A percentile compares a stretch with the other conserved stretches of the same genome.
phyloP scores from a whole-genome alignment of 345 rosid genomes.

The Acer yangbiense region DNA sequence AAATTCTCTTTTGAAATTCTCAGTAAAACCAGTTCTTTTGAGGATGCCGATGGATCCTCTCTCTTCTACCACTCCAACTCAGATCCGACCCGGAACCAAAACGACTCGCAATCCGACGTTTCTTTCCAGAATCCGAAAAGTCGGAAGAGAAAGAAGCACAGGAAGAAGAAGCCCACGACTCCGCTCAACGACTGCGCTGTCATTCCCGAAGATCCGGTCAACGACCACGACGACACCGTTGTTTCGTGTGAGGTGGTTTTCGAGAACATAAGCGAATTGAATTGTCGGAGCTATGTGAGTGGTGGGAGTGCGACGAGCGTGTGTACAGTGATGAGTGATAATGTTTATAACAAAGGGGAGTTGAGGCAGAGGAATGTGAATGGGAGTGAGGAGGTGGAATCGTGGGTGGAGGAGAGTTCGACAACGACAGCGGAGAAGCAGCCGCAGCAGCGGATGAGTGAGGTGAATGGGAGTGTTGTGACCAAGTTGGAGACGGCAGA shows the following conservation, averaged over 20 bases:
- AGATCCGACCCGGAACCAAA: conserved; percentile 29
- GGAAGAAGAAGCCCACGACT: conserved; percentile 34
- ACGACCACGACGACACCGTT: not conserved
- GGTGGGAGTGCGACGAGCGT: conserved; percentile 36
- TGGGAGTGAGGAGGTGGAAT: conserved; percentile 36
- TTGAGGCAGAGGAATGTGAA: conserved; percentile 63
- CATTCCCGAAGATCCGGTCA: conserved; percentile 43
- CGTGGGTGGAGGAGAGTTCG: conserved; percentile 30
- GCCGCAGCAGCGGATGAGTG: conserved; percentile 40
- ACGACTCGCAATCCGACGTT: not conserved
- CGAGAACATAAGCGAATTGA: conserved; percentile 34
- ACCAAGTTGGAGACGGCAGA: conserved; percentile 64
- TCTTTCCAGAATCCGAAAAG: not conserved
- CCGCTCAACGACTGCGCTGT: conserved; percentile 14
- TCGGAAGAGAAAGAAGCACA: conserved; percentile 47
- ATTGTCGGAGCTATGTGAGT: conserved; percentile 31
- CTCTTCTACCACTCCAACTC: conserved; percentile 41
- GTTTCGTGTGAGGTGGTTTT: conserved; percentile 10
- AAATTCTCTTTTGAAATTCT: conserved; percentile 68
- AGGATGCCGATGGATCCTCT: conserved; percentile 33
- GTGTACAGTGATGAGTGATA: conserved; percentile 34
- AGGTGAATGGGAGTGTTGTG: conserved; percentile 35
- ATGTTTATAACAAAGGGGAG: conserved; percentile 45
- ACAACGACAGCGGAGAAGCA: conserved; percentile 35
- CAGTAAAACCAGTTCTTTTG: conserved; percentile 31